A percentile compares a stretch with the other conserved stretches of the same genome.
Evolutionary conservation across 768 basidiomycete genomes (phyloP).

Genomic region (Rhizopogon vulgaris): DNA sequence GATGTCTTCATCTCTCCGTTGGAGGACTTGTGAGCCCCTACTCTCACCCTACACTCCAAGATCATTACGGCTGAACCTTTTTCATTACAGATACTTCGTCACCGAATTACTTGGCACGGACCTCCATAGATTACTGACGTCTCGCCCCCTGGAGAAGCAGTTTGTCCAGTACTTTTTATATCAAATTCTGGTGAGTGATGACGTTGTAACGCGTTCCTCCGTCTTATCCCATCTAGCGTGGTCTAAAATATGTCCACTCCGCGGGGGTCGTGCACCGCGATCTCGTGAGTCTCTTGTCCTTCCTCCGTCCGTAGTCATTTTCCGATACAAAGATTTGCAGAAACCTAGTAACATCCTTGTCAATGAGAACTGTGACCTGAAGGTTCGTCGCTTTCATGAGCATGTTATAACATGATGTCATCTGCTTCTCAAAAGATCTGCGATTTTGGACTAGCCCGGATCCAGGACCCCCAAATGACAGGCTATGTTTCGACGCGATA

Average conservation of each 20-base stretch:
- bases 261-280: constrained; percentile 98
- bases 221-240: constrained; percentile 52
- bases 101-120: constrained; percentile 98
- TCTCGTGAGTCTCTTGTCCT: constrained; percentile 46
- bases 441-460: constrained; percentile 96
- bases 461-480: constrained; percentile 99
- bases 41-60: constrained; percentile 1
- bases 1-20: constrained; percentile 99
- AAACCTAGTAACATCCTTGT: constrained; percentile 99
- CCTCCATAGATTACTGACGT: constrained; percentile 93
- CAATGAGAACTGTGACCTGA: constrained; percentile 99
- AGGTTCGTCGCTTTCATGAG: constrained; percentile 43
- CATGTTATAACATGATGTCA: constrained; percentile 6
- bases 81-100: constrained; percentile 80
- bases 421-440: constrained; percentile 62
- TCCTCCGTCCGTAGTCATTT: background rate
- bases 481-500: constrained; percentile 99
- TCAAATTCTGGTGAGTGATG: constrained; percentile 79
- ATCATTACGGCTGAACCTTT: constrained; percentile 1
- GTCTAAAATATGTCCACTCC: constrained; percentile 98
- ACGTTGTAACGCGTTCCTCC: background rate
- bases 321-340: constrained; percentile 30
- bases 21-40: constrained; percentile 77
- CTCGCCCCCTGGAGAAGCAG: constrained; percentile 96
- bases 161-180: constrained; percentile 99